These are phyloP conservation scores for Colletotrichum tanaceti DNA, from an alignment of 2,329 filamentous ascomycete species.

Conservation along the genomic window DNA sequence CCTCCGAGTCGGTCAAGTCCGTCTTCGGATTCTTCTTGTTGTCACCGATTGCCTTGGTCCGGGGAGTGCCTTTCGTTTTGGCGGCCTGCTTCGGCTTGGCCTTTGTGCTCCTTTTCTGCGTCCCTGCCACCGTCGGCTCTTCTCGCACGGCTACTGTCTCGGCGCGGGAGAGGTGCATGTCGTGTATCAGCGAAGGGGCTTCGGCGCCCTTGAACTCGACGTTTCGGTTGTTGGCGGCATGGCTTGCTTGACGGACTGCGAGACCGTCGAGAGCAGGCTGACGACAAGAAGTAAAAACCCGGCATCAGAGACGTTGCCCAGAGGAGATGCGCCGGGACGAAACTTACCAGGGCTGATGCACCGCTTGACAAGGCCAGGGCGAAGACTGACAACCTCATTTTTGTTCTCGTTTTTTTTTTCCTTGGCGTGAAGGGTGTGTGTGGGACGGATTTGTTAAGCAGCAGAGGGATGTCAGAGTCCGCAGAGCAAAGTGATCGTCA, in stretches of 20 bases:
- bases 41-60: slow-evolving; percentile 26
- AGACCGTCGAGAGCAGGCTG: slow-evolving; percentile 20
- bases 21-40: slow-evolving; percentile 33
- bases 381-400: slow-evolving; percentile 32
- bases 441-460: neutral
- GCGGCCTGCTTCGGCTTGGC: neutral
- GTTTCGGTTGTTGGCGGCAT: slow-evolving; percentile 9
- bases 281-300: neutral
- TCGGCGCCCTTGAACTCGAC: slow-evolving; percentile 13
- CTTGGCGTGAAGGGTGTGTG: slow-evolving; percentile 1
- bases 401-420: neutral
- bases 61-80: neutral
- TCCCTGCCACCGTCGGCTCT: neutral
- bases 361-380: slow-evolving; percentile 31
- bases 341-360: slow-evolving; percentile 34
- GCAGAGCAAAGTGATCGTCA: slow-evolving; percentile 32
- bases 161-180: slow-evolving; percentile 11
- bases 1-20: slow-evolving; percentile 34
- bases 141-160: slow-evolving; percentile 3
- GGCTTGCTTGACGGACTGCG: slow-evolving; percentile 14
- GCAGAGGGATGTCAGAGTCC: slow-evolving; percentile 1
- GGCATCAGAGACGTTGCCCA: neutral
- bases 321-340: neutral
- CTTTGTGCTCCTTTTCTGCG: slow-evolving; percentile 10
- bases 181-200: slow-evolving; percentile 6